A percentile compares a stretch with the other conserved stretches of the same genome.
phyloP scores from a whole-genome alignment of 768 basidiomycete genomes.

The Naganishia friedmannii region DNA sequence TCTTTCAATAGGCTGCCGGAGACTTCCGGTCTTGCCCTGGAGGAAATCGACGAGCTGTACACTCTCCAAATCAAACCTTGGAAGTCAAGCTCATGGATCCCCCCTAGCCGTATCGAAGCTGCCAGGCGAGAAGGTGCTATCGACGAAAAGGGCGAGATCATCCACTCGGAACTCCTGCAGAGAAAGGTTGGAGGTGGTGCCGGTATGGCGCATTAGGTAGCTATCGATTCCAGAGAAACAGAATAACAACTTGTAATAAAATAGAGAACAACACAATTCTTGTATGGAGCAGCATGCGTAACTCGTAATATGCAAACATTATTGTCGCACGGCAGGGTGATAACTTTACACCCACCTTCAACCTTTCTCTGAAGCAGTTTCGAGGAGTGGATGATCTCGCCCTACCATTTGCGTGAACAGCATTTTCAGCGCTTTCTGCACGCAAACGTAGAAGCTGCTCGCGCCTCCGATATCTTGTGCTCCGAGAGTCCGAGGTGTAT shows the following conservation, averaged over 20 bases:
- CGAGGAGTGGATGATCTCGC: too few species aligned
- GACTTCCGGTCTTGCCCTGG: constrained; percentile 22
- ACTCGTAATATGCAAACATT: too few species aligned
- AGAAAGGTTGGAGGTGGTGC: constrained; percentile 9
- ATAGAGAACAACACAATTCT: constrained; percentile 9
- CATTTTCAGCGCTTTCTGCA: too few species aligned
- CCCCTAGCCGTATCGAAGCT: constrained; percentile 22
- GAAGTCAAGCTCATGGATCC: constrained; percentile 26
- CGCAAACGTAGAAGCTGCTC: too few species aligned
- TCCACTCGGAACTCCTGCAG: constrained; percentile 3
- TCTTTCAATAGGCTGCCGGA: constrained; percentile 21
- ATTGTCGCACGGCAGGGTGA: too few species aligned
- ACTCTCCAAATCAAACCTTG: constrained; percentile 25
- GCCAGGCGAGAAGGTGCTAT: constrained; percentile 9
- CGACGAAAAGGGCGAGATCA: constrained; percentile 25
- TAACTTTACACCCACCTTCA: too few species aligned
- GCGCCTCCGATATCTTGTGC: too few species aligned
- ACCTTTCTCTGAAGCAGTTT: too few species aligned
- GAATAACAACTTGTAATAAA: neutral
- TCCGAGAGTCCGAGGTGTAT: too few species aligned
- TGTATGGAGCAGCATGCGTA: constrained; percentile 3
- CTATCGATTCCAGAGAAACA: neutral
- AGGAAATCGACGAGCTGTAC: constrained; percentile 33
- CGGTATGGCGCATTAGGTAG: constrained; percentile 7
- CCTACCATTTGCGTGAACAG: too few species aligned